Conservation (phyloP, 2,329 filamentous ascomycete species). For the Colletotrichum cordylinicola region DNA sequence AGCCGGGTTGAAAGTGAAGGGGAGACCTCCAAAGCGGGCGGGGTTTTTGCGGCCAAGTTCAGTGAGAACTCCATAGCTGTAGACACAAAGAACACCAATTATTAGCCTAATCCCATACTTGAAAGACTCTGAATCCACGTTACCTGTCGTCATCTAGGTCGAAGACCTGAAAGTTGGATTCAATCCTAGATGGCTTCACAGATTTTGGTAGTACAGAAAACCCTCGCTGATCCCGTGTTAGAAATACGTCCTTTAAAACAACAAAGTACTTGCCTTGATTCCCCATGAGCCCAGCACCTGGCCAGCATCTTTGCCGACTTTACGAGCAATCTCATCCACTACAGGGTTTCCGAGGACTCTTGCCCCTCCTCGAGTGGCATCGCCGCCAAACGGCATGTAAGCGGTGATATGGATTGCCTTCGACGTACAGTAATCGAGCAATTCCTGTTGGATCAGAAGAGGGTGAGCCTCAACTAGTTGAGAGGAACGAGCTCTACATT, state of each 20-base stretch:
- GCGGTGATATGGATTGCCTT: background rate
- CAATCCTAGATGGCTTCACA: background rate
- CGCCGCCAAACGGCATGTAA: background rate
- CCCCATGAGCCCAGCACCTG: background rate
- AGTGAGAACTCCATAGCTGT: background rate
- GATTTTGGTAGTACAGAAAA: background rate
- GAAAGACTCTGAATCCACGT: background rate
- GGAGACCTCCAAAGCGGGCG: background rate
- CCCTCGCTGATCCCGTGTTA: background rate
- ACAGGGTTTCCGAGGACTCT: background rate
- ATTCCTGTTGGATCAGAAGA: background rate
- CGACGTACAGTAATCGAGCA: background rate
- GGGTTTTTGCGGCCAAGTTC: background rate
- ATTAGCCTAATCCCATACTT: background rate
- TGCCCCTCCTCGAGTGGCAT: slow-evolving; percentile 27
- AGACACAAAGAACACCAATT: background rate
- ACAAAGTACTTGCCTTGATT: background rate
- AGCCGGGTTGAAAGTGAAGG: background rate
- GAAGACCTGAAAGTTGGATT: background rate
- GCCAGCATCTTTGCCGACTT: background rate
- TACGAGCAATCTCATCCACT: background rate
- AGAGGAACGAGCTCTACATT: background rate
- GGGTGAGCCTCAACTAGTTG: background rate
- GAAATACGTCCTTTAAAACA: background rate
- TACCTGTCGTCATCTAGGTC: background rate